Base-by-base conservation (phyloP, 1,284 basidiomycete genomes). In the Dichomitus squalens region DNA sequence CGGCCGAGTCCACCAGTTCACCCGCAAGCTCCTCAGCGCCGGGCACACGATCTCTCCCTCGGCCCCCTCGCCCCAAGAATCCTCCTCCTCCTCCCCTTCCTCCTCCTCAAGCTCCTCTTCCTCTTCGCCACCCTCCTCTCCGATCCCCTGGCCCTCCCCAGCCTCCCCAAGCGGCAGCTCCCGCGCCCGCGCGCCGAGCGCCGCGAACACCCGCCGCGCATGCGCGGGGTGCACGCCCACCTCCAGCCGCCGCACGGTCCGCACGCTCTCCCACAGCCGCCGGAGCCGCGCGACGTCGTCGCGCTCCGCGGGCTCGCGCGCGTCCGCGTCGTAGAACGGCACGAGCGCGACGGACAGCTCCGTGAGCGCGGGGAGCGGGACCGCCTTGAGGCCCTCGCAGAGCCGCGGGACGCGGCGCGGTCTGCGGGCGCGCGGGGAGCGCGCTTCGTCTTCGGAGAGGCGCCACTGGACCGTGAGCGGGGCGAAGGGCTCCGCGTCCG, bases 371-470 rank as follows among this genome's bases (percentile, higher is more conserved):
- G 55, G 59, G 2, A 60, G 40, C 16, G 59, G 55, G 5, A 57
- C 43, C 7, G 59, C 59, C 14, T 51, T 34, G 44, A 60, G 36
- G 27, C 52, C 59, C 27, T 54, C 55, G 44, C 49, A 57, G 7
- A 60, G 52, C 12, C 49, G 58, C 9, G 41, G 47, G 49, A 40
- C 34, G n/a, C 11, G 33, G 29, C 33, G 14, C 7, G 29, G 7
- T 5, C 9, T 5, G 3, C 21, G 38, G 9, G 12, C 18, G 38
- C n/a, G 18, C 9, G 44, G 16, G 25, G 27, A 47, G 29, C 29
- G 29, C 29, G 39, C 6, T 20, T 36, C 31, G 33, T 54, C 4
- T 11, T 20, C 16, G 8, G 55, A 35, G 11, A 49, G 49, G 21
- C 43, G 34, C 49, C 50, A 51, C 21, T 52, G 23, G 33, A 60